Base-by-base conservation (phyloP, 768 basidiomycete species). In the Floccularia luteovirens region DNA sequence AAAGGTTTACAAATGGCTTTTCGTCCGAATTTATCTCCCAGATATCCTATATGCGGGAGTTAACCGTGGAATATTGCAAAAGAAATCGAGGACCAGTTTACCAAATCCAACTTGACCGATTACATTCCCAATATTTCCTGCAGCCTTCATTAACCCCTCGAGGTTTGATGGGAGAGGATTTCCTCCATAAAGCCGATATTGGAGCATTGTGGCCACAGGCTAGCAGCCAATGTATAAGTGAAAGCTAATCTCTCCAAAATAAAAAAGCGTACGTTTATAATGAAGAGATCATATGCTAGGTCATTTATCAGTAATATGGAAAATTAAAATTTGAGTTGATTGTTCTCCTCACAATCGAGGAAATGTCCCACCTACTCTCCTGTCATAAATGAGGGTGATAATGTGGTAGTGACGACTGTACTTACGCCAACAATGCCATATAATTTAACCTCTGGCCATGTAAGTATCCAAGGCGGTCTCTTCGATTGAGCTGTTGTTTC, bases 101-200 rank as follows among this genome's bases (percentile, higher is more conserved):
- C 75, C 75, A 40, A 76, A 78, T 1, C 43, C 45, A 47, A 78
- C 72, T 56, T 78, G 77, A 40, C 72, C 78, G 35, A 78, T 67
- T 33, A 80, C 77, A 43, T 69, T 72, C 2, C 76, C 78, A 27
- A 80, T 77, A 53, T 79, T 79, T 3, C 77, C 76, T 6, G 63
- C 52, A 2, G 77, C 77, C 49, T 80, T 80, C 43, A 80, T 41
- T 34, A 79, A 59, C 21, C 76, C 78, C 50, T 75, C 56, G 3
- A 72, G 61, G 39, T 68, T 65, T 3, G 59, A 43, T 0, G 77
- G 77, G 21, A 79, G 64, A 13, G 54, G 48, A 0, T 49, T 37
- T 4, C 72, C 71, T 23, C 57, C 63, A 43, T 76, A 79, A 12
- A 77, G 56, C 24, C 74, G 66, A 39, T 22, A 13, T 28, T 40